Evolutionary conservation across 1,139 yeast species (phyloP).

Genomic region (Kazachstania sp.): DNA sequence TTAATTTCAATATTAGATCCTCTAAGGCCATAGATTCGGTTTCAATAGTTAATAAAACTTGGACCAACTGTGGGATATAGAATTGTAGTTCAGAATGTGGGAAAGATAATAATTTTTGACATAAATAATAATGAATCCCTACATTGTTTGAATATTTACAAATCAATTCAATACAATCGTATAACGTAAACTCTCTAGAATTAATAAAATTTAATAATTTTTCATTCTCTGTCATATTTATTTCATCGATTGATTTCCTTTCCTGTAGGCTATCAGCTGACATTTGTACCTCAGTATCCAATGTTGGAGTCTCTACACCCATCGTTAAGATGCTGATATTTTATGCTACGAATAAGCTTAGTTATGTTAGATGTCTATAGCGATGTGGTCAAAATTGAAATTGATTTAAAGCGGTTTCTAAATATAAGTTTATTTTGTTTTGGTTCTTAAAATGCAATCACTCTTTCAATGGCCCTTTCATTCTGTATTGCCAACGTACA

Average conservation of each 20-base stretch:
- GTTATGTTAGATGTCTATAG: not conserved
- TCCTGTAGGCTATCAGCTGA: not conserved
- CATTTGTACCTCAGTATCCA: not conserved
- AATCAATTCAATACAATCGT: conserved; percentile 58
- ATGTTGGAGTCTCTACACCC: not conserved
- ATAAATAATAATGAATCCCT: conserved; percentile 74
- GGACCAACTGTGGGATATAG: conserved; percentile 85
- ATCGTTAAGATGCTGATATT: not conserved
- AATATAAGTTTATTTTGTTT: too few species aligned
- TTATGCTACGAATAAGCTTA: not conserved
- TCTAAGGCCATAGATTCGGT: conserved; percentile 89
- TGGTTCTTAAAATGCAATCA: too few species aligned
- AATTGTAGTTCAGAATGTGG: conserved; percentile 72
- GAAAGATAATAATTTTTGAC: conserved; percentile 51
- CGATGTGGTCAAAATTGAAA: too few species aligned
- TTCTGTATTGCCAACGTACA: too few species aligned
- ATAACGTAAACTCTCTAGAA: conserved; percentile 53
- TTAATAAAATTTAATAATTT: conserved; percentile 43
- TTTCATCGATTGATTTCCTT: not conserved
- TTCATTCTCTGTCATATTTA: conserved; percentile 27
- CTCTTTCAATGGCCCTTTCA: too few species aligned
- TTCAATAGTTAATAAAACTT: conserved; percentile 70
- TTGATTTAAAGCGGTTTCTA: too few species aligned
- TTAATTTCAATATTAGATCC: conserved; percentile 63
- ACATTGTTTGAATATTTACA: conserved; percentile 56